A percentile compares a stretch with the other conserved stretches of the same genome.
Conservation (phyloP, 495 filamentous ascomycete genomes). For the Elasticomyces elasticus region DNA sequence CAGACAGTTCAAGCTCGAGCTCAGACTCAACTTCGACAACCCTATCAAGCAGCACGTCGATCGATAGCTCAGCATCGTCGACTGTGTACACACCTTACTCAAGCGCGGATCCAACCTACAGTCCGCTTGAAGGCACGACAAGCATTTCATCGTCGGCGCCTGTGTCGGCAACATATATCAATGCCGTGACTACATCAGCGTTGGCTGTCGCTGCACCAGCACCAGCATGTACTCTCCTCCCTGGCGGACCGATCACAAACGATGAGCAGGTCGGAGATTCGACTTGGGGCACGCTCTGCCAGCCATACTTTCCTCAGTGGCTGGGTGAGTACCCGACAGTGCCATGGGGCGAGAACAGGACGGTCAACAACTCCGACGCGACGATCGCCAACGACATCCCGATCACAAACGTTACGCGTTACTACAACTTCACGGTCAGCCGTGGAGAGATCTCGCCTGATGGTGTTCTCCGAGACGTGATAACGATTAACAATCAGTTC, state of each 20-base stretch:
- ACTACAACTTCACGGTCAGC: constrained; percentile 45
- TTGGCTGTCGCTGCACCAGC: neutral
- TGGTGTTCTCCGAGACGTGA: constrained; percentile 38
- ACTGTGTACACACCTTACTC: neutral
- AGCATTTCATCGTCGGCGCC: neutral
- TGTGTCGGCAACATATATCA: neutral
- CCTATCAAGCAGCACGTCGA: neutral
- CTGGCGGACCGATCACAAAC: constrained; percentile 6
- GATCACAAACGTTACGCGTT: constrained; percentile 33
- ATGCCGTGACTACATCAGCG: neutral
- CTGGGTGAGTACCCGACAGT: neutral
- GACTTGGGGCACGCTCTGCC: constrained; percentile 13
- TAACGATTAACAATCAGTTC: constrained; percentile 32
- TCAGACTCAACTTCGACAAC: neutral
- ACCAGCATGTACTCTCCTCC: neutral
- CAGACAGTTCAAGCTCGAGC: neutral
- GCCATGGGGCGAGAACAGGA: constrained; percentile 18
- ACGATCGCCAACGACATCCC: constrained; percentile 10
- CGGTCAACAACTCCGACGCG: constrained; percentile 9
- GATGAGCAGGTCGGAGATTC: constrained; percentile 15
- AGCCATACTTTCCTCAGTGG: constrained; percentile 13
- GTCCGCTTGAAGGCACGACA: neutral
- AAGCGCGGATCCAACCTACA: neutral
- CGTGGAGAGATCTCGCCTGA: constrained; percentile 40
- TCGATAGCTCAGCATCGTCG: neutral